Base-by-base conservation (phyloP, 176 grass and related monocot genomes). In the Musa schizocarpa region DNA sequence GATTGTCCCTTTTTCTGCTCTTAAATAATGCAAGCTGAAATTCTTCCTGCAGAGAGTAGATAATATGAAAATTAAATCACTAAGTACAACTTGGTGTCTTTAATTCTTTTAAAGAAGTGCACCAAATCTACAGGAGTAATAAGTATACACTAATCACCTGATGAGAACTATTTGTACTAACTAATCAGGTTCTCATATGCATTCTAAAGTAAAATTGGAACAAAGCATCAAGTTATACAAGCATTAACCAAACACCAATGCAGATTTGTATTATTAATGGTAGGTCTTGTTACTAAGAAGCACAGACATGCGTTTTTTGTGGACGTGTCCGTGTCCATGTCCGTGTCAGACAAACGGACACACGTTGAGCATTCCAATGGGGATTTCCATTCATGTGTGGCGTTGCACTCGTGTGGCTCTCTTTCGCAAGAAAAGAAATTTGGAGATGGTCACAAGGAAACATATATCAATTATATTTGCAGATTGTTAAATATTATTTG, bases 21-120 rank as follows among this genome's bases (percentile, higher is more conserved):
- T 69, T 78, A 55, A 68, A 78, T 43, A 67, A 69, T 68, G 65
- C 76, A 54, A 69, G 64, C 64, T 68, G 64, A 68, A 68, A 55
- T 17, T 68, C 63, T 56, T 78, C 63, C 63, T 76, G 74, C 12
- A 76, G 51, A 65, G 50, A 11, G 9, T 16, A 61, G 2, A n/a
- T 27, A 9, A 52, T 34, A 34, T 29, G 65, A 68, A 68, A 16
- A 68, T 13, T 13, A 25, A 68, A 34, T 26, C 26, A 13, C 1
- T 68, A 14, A 64, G 34, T 5, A 43, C 34, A 43, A 43, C 34
- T 43, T 6, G 34, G 34, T 43, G 4, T 43, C 34, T 43, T 43
- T 43, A 43, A 43, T 43, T 43, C 34, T 43, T 43, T 43, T 6
- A 43, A 0, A 43, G 34, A 68, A 68, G 21, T 43, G 13, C 14